A percentile compares a stretch with the other conserved stretches of the same genome.
phyloP scores from a whole-genome alignment of 805 yeast species.

The Nakazawaea ernobii region DNA sequence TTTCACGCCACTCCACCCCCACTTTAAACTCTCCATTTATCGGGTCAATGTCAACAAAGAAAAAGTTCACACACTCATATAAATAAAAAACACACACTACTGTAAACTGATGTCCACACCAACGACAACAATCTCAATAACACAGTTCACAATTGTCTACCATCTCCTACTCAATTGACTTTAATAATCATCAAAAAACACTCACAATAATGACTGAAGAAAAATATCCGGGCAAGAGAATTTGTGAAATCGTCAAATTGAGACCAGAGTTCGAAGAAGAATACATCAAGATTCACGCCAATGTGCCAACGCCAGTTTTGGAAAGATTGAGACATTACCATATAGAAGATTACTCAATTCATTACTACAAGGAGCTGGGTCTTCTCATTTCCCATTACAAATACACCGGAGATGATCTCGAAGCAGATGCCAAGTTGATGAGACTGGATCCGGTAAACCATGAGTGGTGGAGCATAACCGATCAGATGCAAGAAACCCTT shows the following conservation, averaged over 20 bases:
- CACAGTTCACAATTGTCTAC: too few relatives aligned
- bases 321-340: constrained; percentile 27
- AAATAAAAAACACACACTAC: too few relatives aligned
- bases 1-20: too few relatives aligned
- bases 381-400: constrained; percentile 31
- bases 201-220: constrained; percentile 1
- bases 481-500: constrained; percentile 32
- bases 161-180: too few relatives aligned
- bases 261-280: constrained; percentile 32
- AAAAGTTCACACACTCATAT: too few relatives aligned
- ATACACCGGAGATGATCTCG: constrained; percentile 34
- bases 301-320: constrained; percentile 27
- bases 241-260: constrained; percentile 33
- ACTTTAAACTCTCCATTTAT: too few relatives aligned
- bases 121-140: too few relatives aligned
- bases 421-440: constrained; percentile 26
- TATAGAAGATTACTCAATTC: constrained; percentile 36
- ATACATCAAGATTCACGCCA: constrained; percentile 28
- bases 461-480: constrained; percentile 36
- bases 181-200: not conserved
- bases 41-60: too few relatives aligned
- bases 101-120: too few relatives aligned
- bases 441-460: constrained; percentile 29
- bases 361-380: constrained; percentile 24
- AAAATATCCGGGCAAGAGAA: constrained; percentile 29